Percentiles rank a stretch among this genome's conserved stretches.
Evolutionary conservation across 495 filamentous ascomycete species (phyloP).

Genomic region (Daldinia loculata): DNA sequence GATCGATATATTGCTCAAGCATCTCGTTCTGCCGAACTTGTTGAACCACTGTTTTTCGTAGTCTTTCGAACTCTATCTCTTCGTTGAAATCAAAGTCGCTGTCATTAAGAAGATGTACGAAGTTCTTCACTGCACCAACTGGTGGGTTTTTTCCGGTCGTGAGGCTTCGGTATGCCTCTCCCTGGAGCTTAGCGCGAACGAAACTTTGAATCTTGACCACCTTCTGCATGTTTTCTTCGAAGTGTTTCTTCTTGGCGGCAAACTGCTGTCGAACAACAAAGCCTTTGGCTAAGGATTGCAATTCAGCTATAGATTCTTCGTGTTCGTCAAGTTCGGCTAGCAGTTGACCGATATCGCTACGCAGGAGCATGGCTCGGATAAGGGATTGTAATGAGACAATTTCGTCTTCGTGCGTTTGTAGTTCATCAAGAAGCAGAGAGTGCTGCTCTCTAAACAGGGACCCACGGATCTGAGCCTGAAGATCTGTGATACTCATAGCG

Average conservation of each 20-base stretch:
- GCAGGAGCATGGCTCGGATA: constrained; percentile 78
- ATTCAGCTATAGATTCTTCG: constrained; percentile 74
- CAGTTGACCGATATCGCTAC: constrained; percentile 72
- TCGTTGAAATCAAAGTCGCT: constrained; percentile 99
- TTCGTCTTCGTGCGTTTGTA: constrained; percentile 65
- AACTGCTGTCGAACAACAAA: constrained; percentile 77
- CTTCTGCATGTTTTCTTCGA: constrained; percentile 96
- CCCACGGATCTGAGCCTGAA: constrained; percentile 79
- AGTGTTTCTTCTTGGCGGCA: constrained; percentile 85
- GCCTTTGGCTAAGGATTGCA: constrained; percentile 81
- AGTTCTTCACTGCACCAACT: constrained; percentile 94
- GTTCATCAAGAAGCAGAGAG: constrained; percentile 61
- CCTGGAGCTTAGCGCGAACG: constrained; percentile 89
- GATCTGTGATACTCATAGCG: constrained; percentile 62
- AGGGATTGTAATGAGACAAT: constrained; percentile 75
- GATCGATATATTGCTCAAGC: constrained; percentile 96
- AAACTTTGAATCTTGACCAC: constrained; percentile 99
- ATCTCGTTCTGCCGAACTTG: constrained; percentile 97
- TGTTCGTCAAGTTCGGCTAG: constrained; percentile 80
- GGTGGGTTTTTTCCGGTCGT: constrained; percentile 98
- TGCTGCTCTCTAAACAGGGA: constrained; percentile 63
- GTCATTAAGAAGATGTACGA: constrained; percentile 97
- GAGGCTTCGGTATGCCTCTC: constrained; percentile 95
- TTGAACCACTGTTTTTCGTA: constrained; percentile 94
- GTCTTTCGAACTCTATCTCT: constrained; percentile 92